Conservation (phyloP, 176 grass and related monocot genomes). For the Phoenix dactylifera region DNA sequence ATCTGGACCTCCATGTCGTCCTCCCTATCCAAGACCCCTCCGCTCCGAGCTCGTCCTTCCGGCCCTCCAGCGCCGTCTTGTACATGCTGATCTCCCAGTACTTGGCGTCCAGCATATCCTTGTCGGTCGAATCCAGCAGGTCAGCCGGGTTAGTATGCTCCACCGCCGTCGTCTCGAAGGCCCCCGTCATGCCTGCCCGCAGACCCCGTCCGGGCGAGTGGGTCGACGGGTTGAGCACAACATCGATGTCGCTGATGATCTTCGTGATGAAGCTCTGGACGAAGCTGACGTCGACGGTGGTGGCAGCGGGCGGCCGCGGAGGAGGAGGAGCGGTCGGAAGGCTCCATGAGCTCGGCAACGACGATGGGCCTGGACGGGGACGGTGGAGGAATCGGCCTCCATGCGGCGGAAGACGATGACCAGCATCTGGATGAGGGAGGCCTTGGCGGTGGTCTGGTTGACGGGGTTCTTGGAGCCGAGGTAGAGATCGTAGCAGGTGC, state of each 20-base stretch:
- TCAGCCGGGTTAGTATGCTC: constrained; percentile 74
- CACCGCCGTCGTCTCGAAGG: constrained; percentile 75
- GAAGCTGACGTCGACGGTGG: constrained; percentile 38
- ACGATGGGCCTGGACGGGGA: constrained; percentile 86
- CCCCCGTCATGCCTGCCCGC: constrained; percentile 62
- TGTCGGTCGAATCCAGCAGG: constrained; percentile 88
- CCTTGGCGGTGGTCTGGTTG: constrained; percentile 96
- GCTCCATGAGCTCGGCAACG: constrained; percentile 84
- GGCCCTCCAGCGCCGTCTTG: constrained; percentile 84
- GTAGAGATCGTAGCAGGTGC: constrained; percentile 95
- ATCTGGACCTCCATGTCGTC: constrained; percentile 88
- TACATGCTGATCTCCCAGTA: constrained; percentile 99
- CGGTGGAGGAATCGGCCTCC: constrained; percentile 93
- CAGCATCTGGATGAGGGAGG: constrained; percentile 96
- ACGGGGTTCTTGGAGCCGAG: constrained; percentile 65
- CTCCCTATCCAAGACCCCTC: constrained; percentile 57
- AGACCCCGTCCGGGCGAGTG: constrained; percentile 38
- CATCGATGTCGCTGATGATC: constrained; percentile 87
- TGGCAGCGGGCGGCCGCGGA: constrained; percentile 4
- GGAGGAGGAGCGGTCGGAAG: constrained; percentile 37
- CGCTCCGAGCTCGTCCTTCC: constrained; percentile 85
- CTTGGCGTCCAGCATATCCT: constrained; percentile 98
- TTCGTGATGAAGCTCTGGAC: constrained; percentile 96
- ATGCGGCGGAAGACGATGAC: constrained; percentile 94
- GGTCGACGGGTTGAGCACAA: constrained; percentile 51